Conservation (phyloP, 306 rosid species). For the Castanea sativa region DNA sequence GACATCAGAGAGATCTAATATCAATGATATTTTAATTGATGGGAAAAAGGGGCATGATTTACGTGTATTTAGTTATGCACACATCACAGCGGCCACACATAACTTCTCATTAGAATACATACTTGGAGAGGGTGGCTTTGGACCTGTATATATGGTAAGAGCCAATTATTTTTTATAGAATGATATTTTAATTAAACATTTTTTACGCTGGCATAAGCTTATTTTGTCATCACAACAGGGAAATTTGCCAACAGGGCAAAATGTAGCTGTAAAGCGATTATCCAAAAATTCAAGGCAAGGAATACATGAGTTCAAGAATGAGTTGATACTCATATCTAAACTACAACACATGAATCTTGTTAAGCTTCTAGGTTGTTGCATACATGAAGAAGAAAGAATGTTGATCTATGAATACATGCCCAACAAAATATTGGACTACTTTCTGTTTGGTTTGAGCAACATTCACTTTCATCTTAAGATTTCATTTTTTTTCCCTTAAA, state of each 20-base stretch:
- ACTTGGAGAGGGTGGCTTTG: slow-evolving; percentile 35
- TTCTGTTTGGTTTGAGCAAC: slow-evolving; percentile 28
- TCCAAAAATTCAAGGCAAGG: slow-evolving; percentile 31
- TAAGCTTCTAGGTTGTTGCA: slow-evolving; percentile 22
- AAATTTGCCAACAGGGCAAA: background rate
- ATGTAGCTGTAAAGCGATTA: slow-evolving; percentile 6
- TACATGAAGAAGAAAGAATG: slow-evolving; percentile 22
- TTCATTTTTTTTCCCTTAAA: too few relatives aligned
- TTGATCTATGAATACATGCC: slow-evolving; percentile 26
- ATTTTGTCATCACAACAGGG: slow-evolving; percentile 7
- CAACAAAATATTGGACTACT: slow-evolving; percentile 32
- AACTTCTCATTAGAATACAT: slow-evolving; percentile 20
- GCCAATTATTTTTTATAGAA: background rate
- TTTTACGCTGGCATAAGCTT: background rate
- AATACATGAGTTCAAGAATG: slow-evolving; percentile 26
- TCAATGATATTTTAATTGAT: background rate
- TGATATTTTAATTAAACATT: too few relatives aligned
- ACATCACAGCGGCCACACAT: slow-evolving; percentile 20
- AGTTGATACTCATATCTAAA: slow-evolving; percentile 25
- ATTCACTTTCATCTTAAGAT: background rate
- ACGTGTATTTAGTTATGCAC: background rate
- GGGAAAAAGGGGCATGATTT: background rate
- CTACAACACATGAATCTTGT: slow-evolving; percentile 37
- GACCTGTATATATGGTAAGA: slow-evolving; percentile 33
- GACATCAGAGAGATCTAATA: background rate